Evolutionary conservation across 371 early-diverging fungal genomes (phyloP), one percentile per base, ranked within the genome.

Genomic region (Rozella allomycis): DNA sequence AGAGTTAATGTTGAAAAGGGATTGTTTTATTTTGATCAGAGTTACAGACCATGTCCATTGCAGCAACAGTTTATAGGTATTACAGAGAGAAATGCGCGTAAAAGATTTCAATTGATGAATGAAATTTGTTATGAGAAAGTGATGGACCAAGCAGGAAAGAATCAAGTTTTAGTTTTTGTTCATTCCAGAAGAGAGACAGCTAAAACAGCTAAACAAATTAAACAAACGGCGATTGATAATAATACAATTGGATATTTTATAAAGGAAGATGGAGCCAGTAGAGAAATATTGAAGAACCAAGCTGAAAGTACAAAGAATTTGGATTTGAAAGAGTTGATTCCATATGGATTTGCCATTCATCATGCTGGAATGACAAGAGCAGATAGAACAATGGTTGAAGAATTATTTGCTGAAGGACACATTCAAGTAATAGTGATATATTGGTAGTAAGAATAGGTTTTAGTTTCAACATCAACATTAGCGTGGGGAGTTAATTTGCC

Each of bases 401-500:
- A 86, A 18, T 45, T 88, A 45, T 98, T 97, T 54, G 70, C 66
- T 14, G 80, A 75, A 30, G 80, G 82, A 1, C 78, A 81, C 35
- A 59, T 99, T 38, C 74, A 82, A 28, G n/a, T n/a, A n/a, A n/a
- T n/a, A n/a, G n/a, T n/a, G n/a, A n/a, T n/a, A n/a, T n/a, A n/a
- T n/a, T n/a, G n/a, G n/a, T n/a, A n/a, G n/a, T n/a, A n/a, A n/a
- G n/a, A n/a, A n/a, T n/a, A n/a, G 52, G 84, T 97, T 11, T 67
- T 99, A 28, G 82, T 87, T 22, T 86, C 84, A 3, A 99, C 99
- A 7, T 88, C 97, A 10, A 99, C 99, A 0, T 60, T 99, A 30
- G 98, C 98, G 20, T 97, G 98, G 97, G 99, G 99, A 58, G 98
- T 99, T 36, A 99, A 99, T 50, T 67, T 99, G 43, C 99, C 99